Conservation (phyloP, 345 rosid species). For the Gossypium raimondii region DNA sequence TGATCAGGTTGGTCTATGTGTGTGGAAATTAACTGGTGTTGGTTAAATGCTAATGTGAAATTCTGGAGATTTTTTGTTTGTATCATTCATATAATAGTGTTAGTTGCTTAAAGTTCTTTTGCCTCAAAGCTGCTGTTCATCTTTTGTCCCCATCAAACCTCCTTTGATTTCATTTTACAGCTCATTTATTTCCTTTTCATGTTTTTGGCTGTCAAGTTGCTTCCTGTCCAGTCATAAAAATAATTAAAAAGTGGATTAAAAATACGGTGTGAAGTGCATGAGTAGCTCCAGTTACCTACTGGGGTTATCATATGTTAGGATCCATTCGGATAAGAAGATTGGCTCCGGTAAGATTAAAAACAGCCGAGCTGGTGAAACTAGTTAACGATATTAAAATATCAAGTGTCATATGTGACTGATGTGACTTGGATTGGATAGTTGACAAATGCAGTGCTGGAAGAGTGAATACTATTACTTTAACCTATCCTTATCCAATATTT, state of each 20-base stretch:
- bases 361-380: no score
- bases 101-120: slow-evolving; percentile 1
- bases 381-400: no score
- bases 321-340: no score
- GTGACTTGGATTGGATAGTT: not conserved
- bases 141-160: not conserved
- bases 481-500: not conserved
- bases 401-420: no score
- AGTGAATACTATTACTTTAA: no score
- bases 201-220: not conserved
- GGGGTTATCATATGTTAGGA: no score
- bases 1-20: slow-evolving; percentile 49
- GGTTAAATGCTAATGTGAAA: not conserved
- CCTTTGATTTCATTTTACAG: not conserved
- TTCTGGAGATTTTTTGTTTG: not conserved
- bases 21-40: not conserved
- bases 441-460: not conserved
- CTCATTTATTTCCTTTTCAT: not conserved
- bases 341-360: no score
- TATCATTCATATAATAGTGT: not conserved
- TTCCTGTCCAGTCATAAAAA: not conserved
- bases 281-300: not conserved
- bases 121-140: not conserved
- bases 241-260: not conserved
- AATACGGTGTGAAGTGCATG: not conserved